These are phyloP conservation scores for Capsicum rhomboideum DNA, from an alignment of 257 asterid genomes.

Conservation along the genomic window DNA sequence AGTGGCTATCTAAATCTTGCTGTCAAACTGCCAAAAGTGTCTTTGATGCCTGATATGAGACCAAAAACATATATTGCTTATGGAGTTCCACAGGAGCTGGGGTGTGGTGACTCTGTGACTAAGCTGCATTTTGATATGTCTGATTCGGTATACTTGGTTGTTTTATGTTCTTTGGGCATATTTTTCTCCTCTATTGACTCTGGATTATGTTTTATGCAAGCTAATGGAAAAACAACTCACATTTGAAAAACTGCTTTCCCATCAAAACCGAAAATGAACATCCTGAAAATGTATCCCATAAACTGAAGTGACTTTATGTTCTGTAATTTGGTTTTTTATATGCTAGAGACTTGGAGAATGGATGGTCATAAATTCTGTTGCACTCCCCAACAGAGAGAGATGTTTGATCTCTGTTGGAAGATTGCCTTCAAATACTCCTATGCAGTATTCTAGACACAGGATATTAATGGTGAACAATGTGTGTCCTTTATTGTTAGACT, in stretches of 20 bases:
- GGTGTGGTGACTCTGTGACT: conserved; percentile 92
- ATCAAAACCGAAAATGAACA: not conserved
- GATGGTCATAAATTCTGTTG: not conserved
- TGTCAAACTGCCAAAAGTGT: conserved; percentile 35
- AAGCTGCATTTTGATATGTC: conserved; percentile 87
- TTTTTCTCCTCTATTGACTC: not conserved
- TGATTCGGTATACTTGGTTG: conserved; percentile 53
- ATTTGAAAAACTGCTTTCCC: not conserved
- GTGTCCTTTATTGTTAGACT: not conserved
- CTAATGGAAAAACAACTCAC: no score
- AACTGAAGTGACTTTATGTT: not conserved
- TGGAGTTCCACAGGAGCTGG: conserved; percentile 66
- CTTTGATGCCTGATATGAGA: conserved; percentile 76
- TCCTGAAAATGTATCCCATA: not conserved
- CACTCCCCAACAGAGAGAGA: not conserved
- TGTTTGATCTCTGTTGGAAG: not conserved
- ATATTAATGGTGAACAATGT: not conserved
- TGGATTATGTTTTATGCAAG: not conserved
- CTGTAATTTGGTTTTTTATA: not conserved
- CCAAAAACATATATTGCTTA: conserved; percentile 94
- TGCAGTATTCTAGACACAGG: not conserved
- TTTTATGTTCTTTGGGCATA: conserved; percentile 3
- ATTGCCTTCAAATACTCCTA: not conserved
- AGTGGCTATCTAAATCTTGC: conserved; percentile 64
- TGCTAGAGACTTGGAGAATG: not conserved